phyloP scores from a whole-genome alignment of 345 rosid genomes.

The Balakata baccata region DNA sequence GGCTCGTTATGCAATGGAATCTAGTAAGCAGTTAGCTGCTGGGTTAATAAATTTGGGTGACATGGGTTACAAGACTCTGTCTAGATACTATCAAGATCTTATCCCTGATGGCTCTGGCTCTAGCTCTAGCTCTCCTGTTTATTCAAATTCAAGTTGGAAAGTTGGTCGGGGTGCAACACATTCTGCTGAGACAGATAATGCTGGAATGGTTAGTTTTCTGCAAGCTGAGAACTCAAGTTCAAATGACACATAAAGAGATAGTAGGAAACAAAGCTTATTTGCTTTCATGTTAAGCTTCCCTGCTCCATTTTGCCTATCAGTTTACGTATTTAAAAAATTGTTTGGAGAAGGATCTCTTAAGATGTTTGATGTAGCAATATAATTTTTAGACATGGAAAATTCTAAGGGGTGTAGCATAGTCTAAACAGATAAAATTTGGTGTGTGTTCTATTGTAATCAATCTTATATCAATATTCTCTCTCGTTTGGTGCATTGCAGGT shows the following conservation, averaged over 20 bases:
- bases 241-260: not conserved
- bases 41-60: conserved; percentile 43
- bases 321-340: conserved; percentile 6
- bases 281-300: conserved; percentile 9
- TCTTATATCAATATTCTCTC: not conserved
- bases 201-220: conserved; percentile 80
- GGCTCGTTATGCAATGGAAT: conserved; percentile 98
- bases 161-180: conserved; percentile 57
- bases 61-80: conserved; percentile 78
- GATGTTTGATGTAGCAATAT: not conserved
- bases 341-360: not conserved
- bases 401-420: not conserved
- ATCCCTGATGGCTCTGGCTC: conserved; percentile 70
- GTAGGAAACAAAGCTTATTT: not conserved
- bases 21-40: conserved; percentile 37
- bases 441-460: too few species aligned
- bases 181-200: conserved; percentile 63
- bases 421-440: not conserved
- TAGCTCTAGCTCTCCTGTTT: conserved; percentile 63
- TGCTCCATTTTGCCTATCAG: conserved; percentile 6
- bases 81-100: conserved; percentile 83
- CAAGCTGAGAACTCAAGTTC: conserved; percentile 14
- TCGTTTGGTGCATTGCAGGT: conserved; percentile 57
- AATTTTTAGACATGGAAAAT: conserved; percentile 13
- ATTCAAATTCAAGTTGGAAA: conserved; percentile 80